phyloP scores from a whole-genome alignment of 176 grass and related monocot genomes.

The Paspalum vaginatum region DNA sequence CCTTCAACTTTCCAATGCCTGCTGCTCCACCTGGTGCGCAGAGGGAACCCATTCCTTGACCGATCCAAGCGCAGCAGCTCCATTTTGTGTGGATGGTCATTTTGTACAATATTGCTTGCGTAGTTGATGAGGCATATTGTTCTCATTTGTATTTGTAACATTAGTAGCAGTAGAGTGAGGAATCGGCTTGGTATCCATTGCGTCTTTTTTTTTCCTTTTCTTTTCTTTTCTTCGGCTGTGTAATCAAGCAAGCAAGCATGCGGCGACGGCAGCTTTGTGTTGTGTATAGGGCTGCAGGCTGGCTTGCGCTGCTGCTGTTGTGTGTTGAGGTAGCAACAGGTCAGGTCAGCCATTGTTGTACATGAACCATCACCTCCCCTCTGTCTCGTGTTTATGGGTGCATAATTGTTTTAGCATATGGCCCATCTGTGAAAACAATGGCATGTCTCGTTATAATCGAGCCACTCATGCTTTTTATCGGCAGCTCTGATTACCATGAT shows the following conservation, averaged over 20 bases:
- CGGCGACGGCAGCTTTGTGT: conserved; percentile 20
- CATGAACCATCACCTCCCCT: conserved; percentile 30
- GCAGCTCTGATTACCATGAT: background rate
- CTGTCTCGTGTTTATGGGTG: conserved; percentile 34
- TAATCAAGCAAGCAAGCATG: conserved; percentile 40
- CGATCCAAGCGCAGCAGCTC: background rate
- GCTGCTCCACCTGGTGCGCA: conserved; percentile 83
- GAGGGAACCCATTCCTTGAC: conserved; percentile 53
- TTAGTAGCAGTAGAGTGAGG: conserved; percentile 26
- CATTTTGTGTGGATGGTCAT: conserved; percentile 20
- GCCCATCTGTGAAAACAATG: conserved; percentile 18
- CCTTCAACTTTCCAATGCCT: conserved; percentile 77
- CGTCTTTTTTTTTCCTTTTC: background rate
- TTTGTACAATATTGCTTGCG: conserved; percentile 51
- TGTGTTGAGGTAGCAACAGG: conserved; percentile 15
- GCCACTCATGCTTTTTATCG: background rate
- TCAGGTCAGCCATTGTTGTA: conserved; percentile 29
- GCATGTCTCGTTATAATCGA: background rate
- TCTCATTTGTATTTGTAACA: conserved; percentile 40
- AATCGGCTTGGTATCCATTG: background rate
- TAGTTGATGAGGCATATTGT: conserved; percentile 36
- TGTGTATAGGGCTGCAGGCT: conserved; percentile 25
- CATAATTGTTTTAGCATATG: conserved; percentile 53
- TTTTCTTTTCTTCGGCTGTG: conserved; percentile 8
- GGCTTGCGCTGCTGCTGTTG: background rate